These are phyloP conservation scores for Bipolaris bicolor DNA, from an alignment of 2,329 filamentous ascomycete species.

Conservation along the genomic window DNA sequence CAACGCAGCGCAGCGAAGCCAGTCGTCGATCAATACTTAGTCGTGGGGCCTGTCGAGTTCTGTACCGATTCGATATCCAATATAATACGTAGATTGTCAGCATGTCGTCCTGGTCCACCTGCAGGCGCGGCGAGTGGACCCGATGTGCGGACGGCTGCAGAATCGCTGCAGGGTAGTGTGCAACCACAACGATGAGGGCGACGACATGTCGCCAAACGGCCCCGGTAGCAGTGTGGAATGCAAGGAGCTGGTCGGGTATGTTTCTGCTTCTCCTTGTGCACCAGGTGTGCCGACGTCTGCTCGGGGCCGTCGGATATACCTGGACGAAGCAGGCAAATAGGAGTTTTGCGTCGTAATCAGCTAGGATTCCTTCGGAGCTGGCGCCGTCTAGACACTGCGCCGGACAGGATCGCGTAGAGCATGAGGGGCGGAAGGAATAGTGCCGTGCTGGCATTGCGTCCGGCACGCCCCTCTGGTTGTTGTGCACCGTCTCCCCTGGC, in stretches of 20 bases:
- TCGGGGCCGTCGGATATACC: conserved; percentile 6
- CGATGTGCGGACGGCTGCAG: conserved; percentile 14
- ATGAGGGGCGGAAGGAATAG: conserved; percentile 11
- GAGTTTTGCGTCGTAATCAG: conserved; percentile 13
- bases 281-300: conserved; percentile 1
- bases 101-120: conserved; percentile 9
- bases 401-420: conserved; percentile 1
- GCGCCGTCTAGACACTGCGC: conserved; percentile 1
- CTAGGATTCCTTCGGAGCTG: neutral
- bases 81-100: conserved; percentile 3
- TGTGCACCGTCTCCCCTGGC: conserved; percentile 8
- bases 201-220: neutral
- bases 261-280: neutral
- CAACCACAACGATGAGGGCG: neutral
- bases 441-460: neutral
- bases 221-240: neutral
- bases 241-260: neutral
- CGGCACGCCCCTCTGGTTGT: conserved; percentile 14
- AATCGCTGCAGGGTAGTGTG: conserved; percentile 14
- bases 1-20: conserved; percentile 14
- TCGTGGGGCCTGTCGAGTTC: conserved; percentile 10
- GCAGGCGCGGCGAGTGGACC: conserved; percentile 17
- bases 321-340: conserved; percentile 12
- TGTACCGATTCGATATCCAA: conserved; percentile 8
- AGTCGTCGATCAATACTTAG: conserved; percentile 1